These are phyloP conservation scores for Syzygium syzygioides DNA, from an alignment of 441 rosid genomes.

Conservation along the genomic window DNA sequence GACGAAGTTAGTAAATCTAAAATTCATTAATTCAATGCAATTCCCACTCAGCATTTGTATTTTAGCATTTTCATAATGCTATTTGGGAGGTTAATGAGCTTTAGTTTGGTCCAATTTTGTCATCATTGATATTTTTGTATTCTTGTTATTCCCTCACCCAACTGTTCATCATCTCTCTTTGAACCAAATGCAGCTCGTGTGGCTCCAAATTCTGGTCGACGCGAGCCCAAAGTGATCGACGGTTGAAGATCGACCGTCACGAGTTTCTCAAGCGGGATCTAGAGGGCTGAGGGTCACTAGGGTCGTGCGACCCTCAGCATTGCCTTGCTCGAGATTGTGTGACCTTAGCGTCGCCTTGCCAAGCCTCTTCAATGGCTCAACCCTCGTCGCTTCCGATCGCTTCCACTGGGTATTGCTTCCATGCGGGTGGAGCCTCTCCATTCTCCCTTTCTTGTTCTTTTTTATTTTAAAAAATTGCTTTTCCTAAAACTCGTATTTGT, in stretches of 20 bases:
- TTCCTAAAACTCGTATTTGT: background rate
- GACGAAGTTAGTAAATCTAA: rapidly evolving
- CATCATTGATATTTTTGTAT: background rate
- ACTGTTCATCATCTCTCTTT: background rate
- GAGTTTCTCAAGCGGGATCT: background rate
- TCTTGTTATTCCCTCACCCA: background rate
- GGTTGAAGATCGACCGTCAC: background rate
- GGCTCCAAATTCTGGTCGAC: background rate
- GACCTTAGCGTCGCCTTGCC: background rate
- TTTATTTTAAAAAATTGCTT: background rate
- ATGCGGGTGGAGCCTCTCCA: background rate
- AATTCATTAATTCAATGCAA: background rate
- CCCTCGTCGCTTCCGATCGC: background rate
- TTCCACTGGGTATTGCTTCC: background rate
- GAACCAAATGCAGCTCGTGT: background rate
- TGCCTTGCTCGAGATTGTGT: background rate
- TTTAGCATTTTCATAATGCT: background rate
- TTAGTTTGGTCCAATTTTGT: background rate
- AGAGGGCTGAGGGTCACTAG: background rate
- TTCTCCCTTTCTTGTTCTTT: background rate
- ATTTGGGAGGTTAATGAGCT: background rate
- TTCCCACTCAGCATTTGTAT: background rate
- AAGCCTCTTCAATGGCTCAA: background rate
- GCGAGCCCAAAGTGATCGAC: background rate
- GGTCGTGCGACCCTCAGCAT: background rate